Percentiles rank a stretch among this genome's conserved stretches.
These are phyloP conservation scores for Aspergillus homomorphus DNA, from an alignment of 495 filamentous ascomycete genomes.

Conservation along the genomic window DNA sequence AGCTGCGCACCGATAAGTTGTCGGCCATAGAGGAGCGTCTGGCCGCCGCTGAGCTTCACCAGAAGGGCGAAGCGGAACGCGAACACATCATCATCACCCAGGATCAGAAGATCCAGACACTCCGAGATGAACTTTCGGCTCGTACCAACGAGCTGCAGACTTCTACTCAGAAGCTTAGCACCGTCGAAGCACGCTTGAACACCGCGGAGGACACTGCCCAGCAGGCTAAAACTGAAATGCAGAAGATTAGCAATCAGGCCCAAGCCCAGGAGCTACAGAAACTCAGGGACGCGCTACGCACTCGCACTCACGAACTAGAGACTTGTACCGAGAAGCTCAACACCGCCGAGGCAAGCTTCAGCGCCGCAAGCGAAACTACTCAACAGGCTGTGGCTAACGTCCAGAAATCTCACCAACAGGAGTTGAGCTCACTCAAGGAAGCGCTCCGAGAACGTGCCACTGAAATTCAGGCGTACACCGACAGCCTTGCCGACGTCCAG, in stretches of 20 bases:
- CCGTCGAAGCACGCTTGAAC: too few species aligned
- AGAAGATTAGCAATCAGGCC: too few species aligned
- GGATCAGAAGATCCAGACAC: not conserved
- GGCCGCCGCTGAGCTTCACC: not conserved
- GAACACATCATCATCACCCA: not conserved
- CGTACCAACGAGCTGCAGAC: too few species aligned
- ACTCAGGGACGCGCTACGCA: not conserved
- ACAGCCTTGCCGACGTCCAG: too few species aligned
- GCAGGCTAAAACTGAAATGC: too few species aligned
- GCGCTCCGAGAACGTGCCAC: not conserved
- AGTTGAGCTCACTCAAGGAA: not conserved
- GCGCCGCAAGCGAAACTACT: not conserved
- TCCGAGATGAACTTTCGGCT: not conserved
- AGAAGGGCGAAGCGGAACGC: not conserved
- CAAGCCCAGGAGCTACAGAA: too few species aligned
- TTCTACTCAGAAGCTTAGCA: too few species aligned
- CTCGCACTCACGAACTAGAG: conserved; percentile 6
- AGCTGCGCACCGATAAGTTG: not conserved
- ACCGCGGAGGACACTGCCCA: too few species aligned
- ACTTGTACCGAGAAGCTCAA: not conserved
- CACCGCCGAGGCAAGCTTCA: not conserved
- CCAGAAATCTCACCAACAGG: not conserved
- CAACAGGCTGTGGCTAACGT: not conserved
- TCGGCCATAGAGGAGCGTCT: not conserved
- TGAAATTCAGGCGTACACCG: too few species aligned